Evolutionary conservation across 768 basidiomycete genomes (phyloP).

Genomic region (Calocybe indica): DNA sequence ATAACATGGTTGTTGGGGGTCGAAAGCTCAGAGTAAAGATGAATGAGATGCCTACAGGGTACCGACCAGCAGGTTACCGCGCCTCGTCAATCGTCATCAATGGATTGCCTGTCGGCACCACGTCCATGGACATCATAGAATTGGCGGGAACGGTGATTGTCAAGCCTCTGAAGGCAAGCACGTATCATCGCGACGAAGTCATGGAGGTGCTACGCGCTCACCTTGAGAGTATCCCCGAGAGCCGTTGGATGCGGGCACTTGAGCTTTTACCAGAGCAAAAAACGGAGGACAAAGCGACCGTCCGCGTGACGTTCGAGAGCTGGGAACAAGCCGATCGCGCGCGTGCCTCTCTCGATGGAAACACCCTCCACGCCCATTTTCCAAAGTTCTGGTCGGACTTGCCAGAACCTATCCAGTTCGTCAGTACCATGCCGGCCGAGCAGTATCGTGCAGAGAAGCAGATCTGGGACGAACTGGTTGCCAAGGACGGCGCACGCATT

Average conservation of each 20-base stretch:
- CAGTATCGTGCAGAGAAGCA: conserved; percentile 47
- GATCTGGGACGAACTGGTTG: conserved; percentile 41
- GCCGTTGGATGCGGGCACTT: conserved; percentile 15
- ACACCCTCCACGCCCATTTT: conserved; percentile 20
- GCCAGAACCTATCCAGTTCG: conserved; percentile 45
- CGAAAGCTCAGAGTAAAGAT: conserved; percentile 42
- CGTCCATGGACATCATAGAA: conserved; percentile 15
- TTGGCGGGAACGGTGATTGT: conserved; percentile 23
- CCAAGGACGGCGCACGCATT: conserved; percentile 28
- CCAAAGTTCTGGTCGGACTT: conserved; percentile 32
- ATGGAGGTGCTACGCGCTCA: conserved; percentile 16
- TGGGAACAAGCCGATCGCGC: conserved; percentile 43
- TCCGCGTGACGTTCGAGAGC: conserved; percentile 40
- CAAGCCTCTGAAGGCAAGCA: conserved; percentile 14
- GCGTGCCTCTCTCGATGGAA: conserved; percentile 26
- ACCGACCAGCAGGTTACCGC: conserved; percentile 15
- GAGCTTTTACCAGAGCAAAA: conserved; percentile 16
- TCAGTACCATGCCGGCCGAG: conserved; percentile 36
- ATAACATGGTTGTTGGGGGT: conserved; percentile 28
- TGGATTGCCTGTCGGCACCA: conserved; percentile 27
- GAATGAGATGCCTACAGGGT: conserved; percentile 32
- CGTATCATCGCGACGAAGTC: conserved; percentile 13
- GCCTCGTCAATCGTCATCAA: conserved; percentile 35
- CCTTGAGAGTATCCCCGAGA: conserved; percentile 13
- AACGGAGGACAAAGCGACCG: conserved; percentile 24